A percentile compares a stretch with the other conserved stretches of the same genome.
phyloP scores from a whole-genome alignment of 768 basidiomycete genomes.

The Rhizopogon vesiculosus region DNA sequence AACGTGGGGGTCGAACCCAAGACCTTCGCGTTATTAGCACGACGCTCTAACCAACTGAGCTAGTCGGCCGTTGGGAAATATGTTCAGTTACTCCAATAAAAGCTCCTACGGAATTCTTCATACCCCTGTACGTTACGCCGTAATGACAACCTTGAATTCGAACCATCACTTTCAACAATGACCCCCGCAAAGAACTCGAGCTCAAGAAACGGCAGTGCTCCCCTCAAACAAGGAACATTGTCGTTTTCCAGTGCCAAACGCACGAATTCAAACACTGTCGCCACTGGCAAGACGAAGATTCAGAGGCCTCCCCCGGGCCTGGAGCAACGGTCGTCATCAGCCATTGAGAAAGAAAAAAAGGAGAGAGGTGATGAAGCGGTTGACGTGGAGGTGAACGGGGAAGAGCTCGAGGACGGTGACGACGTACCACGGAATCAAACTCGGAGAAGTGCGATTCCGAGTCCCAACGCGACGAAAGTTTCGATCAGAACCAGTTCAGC shows the following conservation, averaged over 20 bases:
- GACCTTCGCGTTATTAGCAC: constrained; percentile 62
- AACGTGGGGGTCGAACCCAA: constrained; percentile 69
- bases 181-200: background rate
- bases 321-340: background rate
- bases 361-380: background rate
- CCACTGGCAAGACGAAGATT: constrained; percentile 13
- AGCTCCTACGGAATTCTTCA: background rate
- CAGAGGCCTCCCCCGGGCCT: background rate
- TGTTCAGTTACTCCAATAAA: too few species aligned
- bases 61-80: constrained; percentile 27
- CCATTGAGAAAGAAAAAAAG: constrained; percentile 7
- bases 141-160: background rate
- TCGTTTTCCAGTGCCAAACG: constrained; percentile 44
- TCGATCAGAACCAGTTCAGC: background rate
- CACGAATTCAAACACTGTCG: constrained; percentile 21
- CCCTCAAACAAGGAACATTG: constrained; percentile 42
- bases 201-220: background rate
- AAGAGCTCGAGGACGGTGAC: background rate
- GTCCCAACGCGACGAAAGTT: constrained; percentile 20
- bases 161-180: background rate
- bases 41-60: constrained; percentile 50
- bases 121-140: background rate
- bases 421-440: background rate
- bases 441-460: constrained; percentile 11
- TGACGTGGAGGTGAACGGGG: background rate